Evolutionary conservation across 169 alveolate genomes (phyloP).

Genomic region (Cyclospora cayetanensis): DNA sequence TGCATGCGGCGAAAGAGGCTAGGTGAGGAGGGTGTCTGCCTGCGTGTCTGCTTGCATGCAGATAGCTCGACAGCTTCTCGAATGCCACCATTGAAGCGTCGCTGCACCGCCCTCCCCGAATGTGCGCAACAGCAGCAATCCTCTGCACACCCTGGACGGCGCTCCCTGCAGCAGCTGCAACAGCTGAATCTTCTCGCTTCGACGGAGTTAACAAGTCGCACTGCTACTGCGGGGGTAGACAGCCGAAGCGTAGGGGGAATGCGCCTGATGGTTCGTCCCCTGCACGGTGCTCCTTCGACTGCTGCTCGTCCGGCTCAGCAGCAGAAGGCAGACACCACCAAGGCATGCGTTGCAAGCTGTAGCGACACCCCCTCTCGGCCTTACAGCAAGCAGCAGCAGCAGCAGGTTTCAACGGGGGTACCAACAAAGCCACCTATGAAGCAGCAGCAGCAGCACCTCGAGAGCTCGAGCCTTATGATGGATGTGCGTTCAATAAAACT

Average conservation of each 20-base stretch:
- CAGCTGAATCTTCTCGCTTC: not conserved
- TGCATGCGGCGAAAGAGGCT: too few relatives aligned
- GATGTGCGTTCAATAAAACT: not conserved
- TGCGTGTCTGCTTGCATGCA: too few relatives aligned
- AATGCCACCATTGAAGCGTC: conserved; percentile 17
- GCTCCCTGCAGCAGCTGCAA: conserved; percentile 7
- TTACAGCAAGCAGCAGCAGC: not conserved
- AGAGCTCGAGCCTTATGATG: conserved; percentile 11
- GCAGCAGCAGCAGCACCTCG: not conserved
- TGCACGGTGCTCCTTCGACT: not conserved
- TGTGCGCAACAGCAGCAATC: not conserved
- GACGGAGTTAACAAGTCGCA: not conserved
- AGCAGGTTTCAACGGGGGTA: not conserved
- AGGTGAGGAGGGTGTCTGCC: too few relatives aligned
- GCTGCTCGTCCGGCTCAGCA: not conserved
- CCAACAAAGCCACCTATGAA: not conserved
- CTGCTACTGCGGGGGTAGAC: not conserved
- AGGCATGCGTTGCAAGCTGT: not conserved
- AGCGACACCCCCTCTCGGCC: not conserved
- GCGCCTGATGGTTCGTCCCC: conserved; percentile 1
- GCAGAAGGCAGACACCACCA: not conserved
- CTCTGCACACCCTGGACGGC: too few relatives aligned
- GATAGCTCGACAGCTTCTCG: not conserved
- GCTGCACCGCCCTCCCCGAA: conserved; percentile 4
- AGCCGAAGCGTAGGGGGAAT: not conserved